Evolutionary conservation across 163 green algal genomes (phyloP), one percentile per base, ranked within the genome.

Genomic region (Trebouxia gelatinosa): DNA sequence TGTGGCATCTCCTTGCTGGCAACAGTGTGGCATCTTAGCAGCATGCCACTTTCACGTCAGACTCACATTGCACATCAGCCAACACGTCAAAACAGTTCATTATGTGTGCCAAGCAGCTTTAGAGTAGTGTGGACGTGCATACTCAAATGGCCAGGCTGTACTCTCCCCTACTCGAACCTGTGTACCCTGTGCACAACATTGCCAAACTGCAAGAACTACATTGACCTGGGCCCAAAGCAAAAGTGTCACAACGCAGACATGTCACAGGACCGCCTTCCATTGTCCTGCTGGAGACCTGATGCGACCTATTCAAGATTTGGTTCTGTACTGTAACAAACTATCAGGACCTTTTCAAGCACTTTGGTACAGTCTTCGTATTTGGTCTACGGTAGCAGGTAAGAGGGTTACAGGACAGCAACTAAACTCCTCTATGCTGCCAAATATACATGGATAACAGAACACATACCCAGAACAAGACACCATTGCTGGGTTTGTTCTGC

Each of bases 371-470:
- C 91, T 85, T 3, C 94, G 78, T 4, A 98, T 84, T 66, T 97
- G 84, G 31, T 96, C 94, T 34, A 94, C 68, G 9, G 57, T 82
- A 0, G 85, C 84, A 0, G 90, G 90, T 7, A 91, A 62, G 7
- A 75, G 85, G 0, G 94, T 98, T 16, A 98, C 86, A 13, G 94
- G 94, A 84, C 94, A 98, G 38, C 79, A 78, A 21, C 83, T 77
- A n/a, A 88, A 38, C 43, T 89, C 50, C 28, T 72, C 70, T 11
- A 98, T 89, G 50, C 90, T 82, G 21, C 54, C 77, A 75, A 94
- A 93, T 2, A 94, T 76, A 86, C 95, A 98, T 28, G 89, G 88
- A 84, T 98, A 98, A 89, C 95, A 98, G 81, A 94, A 98, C 0
- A 92, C 91, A 79, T 95, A 98, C 46, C 95, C 95, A 0, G 88